Evolutionary conservation across 2,329 filamentous ascomycete genomes (phyloP).

Genomic region (Ceratocystis papillata): DNA sequence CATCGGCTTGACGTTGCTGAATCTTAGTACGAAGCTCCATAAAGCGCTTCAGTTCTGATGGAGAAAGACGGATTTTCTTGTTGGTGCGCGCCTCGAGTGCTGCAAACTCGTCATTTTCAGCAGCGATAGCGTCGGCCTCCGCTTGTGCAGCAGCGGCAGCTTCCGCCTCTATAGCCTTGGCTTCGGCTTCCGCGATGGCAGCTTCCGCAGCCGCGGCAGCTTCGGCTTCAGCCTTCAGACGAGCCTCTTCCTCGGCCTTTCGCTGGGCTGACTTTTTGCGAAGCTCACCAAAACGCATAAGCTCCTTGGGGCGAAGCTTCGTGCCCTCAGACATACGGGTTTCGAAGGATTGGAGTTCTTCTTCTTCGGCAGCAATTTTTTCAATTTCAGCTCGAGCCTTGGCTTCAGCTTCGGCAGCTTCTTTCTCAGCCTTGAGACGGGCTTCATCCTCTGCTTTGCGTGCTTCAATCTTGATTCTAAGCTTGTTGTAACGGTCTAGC

Average conservation of each 20-base stretch:
- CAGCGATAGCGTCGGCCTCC: conserved; percentile 7
- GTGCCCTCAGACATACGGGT: not conserved
- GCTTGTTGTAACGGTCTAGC: conserved; percentile 22
- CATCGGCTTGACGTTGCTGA: conserved; percentile 13
- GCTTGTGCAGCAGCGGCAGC: conserved; percentile 15
- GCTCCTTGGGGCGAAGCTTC: not conserved
- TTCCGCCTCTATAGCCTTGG: not conserved
- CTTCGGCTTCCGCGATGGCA: conserved; percentile 9
- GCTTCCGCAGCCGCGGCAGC: conserved; percentile 19
- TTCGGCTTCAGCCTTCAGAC: conserved; percentile 14
- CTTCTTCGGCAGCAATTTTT: conserved; percentile 26
- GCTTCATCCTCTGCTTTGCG: conserved; percentile 17
- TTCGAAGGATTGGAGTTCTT: conserved; percentile 10
- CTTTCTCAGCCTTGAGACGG: conserved; percentile 14
- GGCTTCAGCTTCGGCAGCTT: conserved; percentile 17
- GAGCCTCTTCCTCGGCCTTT: conserved; percentile 14
- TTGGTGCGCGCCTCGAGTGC: conserved; percentile 2
- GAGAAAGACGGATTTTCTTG: conserved; percentile 10
- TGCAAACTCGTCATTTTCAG: conserved; percentile 18
- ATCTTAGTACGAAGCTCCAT: conserved; percentile 14
- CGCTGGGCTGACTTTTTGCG: conserved; percentile 1
- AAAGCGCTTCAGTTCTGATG: conserved; percentile 11
- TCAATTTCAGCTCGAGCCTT: conserved; percentile 29
- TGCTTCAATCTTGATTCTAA: conserved; percentile 15
- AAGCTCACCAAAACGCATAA: not conserved